A percentile compares a stretch with the other conserved stretches of the same genome.
Evolutionary conservation across 257 asterid species (phyloP).

Genomic region (Galeopsis tetrahit): DNA sequence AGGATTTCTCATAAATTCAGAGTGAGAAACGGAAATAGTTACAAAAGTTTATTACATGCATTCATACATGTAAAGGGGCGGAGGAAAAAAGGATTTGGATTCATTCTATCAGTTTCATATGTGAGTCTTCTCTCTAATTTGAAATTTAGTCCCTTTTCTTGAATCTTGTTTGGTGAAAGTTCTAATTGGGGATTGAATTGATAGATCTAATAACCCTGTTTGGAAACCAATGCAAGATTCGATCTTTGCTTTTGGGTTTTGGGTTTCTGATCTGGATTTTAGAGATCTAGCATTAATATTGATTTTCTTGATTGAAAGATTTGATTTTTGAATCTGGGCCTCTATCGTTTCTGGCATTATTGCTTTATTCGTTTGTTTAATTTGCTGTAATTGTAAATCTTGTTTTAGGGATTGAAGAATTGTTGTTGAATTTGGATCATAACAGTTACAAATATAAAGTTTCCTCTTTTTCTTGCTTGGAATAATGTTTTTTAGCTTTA

Average conservation of each 20-base stretch:
- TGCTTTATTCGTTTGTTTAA: not conserved
- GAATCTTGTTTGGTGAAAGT: not conserved
- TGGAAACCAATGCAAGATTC: slow-evolving; percentile 51
- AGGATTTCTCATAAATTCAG: slow-evolving; percentile 44
- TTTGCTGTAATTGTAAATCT: slow-evolving; percentile 13
- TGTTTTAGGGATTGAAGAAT: slow-evolving; percentile 32
- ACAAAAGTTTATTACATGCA: slow-evolving; percentile 32
- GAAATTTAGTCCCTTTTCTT: not conserved
- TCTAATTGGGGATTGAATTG: slow-evolving; percentile 34
- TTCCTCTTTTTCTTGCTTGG: slow-evolving; percentile 24
- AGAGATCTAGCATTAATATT: slow-evolving; percentile 56
- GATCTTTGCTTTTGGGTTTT: slow-evolving; percentile 43
- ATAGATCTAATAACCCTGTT: slow-evolving; percentile 56
- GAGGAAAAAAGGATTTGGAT: slow-evolving; percentile 29
- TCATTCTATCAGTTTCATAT: slow-evolving; percentile 31
- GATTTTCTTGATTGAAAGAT: slow-evolving; percentile 34
- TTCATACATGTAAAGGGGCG: slow-evolving; percentile 37
- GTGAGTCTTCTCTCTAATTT: slow-evolving; percentile 38
- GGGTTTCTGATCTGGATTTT: slow-evolving; percentile 64
- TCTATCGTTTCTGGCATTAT: slow-evolving; percentile 33
- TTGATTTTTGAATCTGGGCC: slow-evolving; percentile 47
- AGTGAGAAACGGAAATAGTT: slow-evolving; percentile 13
- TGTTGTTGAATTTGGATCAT: slow-evolving; percentile 44
- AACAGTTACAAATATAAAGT: slow-evolving; percentile 30
- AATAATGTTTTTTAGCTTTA: slow-evolving; percentile 23